phyloP scores from a whole-genome alignment of 805 yeast genomes.

The Grigorovia yakushimaensis region DNA sequence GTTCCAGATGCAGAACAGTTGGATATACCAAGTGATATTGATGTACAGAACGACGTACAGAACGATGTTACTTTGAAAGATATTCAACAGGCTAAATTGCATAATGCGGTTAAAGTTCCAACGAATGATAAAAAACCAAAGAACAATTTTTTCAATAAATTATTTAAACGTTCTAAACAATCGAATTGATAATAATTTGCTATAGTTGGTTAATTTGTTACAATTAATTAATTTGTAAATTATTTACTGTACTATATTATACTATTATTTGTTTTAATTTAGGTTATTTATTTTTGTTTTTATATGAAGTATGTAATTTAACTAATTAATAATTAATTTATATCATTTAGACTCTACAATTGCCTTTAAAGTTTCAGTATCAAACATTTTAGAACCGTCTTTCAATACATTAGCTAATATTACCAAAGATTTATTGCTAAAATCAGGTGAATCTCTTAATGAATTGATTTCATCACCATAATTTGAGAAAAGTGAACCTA shows the following conservation, averaged over 20 bases:
- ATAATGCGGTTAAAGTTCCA: background rate
- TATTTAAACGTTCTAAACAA: slow-evolving; percentile 8
- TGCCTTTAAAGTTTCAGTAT: slow-evolving; percentile 37
- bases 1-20: background rate
- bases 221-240: too few species aligned
- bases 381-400: slow-evolving; percentile 50
- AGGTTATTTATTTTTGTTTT: background rate
- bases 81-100: background rate
- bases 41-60: background rate
- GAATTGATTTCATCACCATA: slow-evolving; percentile 55
- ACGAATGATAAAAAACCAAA: slow-evolving; percentile 2
- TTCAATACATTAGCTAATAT: slow-evolving; percentile 49
- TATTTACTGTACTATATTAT: background rate
- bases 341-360: slow-evolving; percentile 20
- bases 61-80: background rate
- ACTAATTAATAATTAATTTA: background rate
- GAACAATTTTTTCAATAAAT: slow-evolving; percentile 6
- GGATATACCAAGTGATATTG: background rate
- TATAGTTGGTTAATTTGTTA: too few species aligned
- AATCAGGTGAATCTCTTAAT: slow-evolving; percentile 55
- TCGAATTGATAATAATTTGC: background rate
- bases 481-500: slow-evolving; percentile 44
- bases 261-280: background rate
- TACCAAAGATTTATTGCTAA: slow-evolving; percentile 46
- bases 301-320: background rate